Conservation (phyloP, 2,329 filamentous ascomycete genomes). For the Coniochaeta hoffmannii region DNA sequence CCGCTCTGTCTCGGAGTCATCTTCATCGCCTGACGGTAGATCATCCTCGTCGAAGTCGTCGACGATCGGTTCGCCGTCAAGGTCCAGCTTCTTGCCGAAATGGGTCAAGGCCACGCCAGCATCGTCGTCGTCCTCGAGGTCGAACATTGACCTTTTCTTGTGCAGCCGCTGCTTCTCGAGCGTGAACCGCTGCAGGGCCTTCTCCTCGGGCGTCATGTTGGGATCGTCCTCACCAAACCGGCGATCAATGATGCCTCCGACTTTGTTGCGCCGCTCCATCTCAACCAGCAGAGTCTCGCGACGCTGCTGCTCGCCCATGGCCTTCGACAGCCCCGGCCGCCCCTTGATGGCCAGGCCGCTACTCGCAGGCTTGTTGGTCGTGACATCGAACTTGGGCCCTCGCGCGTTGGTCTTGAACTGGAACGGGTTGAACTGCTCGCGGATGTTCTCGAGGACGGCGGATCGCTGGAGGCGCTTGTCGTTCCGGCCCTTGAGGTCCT, state of each 20-base stretch:
- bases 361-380: constrained; percentile 52
- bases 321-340: constrained; percentile 77
- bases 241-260: constrained; percentile 85
- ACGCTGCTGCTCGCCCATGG: constrained; percentile 68
- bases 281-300: constrained; percentile 80
- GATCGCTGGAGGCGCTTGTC: constrained; percentile 72
- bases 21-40: constrained; percentile 51
- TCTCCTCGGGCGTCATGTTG: constrained; percentile 86
- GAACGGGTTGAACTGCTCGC: constrained; percentile 97
- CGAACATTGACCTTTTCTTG: constrained; percentile 76
- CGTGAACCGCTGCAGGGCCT: constrained; percentile 84
- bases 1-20: constrained; percentile 43
- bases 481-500: constrained; percentile 54
- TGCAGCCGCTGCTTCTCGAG: constrained; percentile 74
- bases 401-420: constrained; percentile 77
- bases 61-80: constrained; percentile 44
- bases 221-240: constrained; percentile 95
- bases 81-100: constrained; percentile 64
- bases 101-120: constrained; percentile 65
- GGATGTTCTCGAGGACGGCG: constrained; percentile 74
- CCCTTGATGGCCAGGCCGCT: constrained; percentile 56
- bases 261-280: constrained; percentile 82
- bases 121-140: constrained; percentile 74
- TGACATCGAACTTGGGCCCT: constrained; percentile 79
- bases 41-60: constrained; percentile 82